Evolutionary conservation across 148 eudicot species (phyloP), one percentile per base, ranked within the genome.

Genomic region (Rhododendron kiyosumense): DNA sequence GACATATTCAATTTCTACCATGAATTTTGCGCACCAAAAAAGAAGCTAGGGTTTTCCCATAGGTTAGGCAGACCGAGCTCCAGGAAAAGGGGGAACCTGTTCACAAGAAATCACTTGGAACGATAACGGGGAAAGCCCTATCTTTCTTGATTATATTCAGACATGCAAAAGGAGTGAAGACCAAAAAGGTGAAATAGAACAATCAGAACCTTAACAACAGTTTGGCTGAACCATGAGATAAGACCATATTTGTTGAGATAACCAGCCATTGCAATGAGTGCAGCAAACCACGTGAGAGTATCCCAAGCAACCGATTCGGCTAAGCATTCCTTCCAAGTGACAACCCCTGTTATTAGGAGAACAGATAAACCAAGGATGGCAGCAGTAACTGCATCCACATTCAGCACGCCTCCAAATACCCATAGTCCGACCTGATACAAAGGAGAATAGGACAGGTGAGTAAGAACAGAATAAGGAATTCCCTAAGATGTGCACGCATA

Each of bases 181-280:
- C 34, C 34, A 24, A 63, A 57, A 51, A 18, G 46, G 22, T 10
- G 18, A 26, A 12, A 26, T 34, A 28, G 79, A 84, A 84, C 77
- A 81, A 81, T 81, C 80, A 87, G 26, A 14, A 95, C 99, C 97
- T 96, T 93, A 24, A 96, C 99, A 32, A 95, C 97, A 78, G 96
- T 95, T 88, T 95, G 94, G 88, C 99, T 96, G 93, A 96, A 96
- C 99, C 99, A 96, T 30, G 98, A 81, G 88, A 96, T 95, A 83
- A 96, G 99, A 73, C 99, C 99, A 84, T 94, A 96, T 89, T 96
- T 95, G 92, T 96, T 96, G 48, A 96, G 95, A 91, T 96, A 96
- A n/a, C 98, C 98, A 90, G 99, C 99, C 99, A 96, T 96, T 73
- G 99, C 99, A 86, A 96, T 96, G 13, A 96, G 96, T 2, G 99